These are phyloP conservation scores for Chenopodium album DNA, from an alignment of 148 eudicot species.

Conservation along the genomic window DNA sequence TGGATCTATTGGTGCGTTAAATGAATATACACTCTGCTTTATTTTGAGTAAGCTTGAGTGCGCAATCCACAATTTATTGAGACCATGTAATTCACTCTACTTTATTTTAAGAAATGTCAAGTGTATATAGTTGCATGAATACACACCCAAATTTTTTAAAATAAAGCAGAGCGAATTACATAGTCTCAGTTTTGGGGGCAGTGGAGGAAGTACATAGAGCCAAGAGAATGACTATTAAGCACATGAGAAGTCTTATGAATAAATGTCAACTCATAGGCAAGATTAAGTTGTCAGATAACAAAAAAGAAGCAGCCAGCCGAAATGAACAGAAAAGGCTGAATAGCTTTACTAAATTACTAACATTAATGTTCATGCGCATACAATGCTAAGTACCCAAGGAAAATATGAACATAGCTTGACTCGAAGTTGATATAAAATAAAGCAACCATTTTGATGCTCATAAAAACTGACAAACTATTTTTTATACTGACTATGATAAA, in stretches of 20 bases:
- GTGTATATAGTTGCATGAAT: too few relatives aligned
- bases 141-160: too few relatives aligned
- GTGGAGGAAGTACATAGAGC: neutral
- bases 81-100: too few relatives aligned
- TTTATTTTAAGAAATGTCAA: too few relatives aligned
- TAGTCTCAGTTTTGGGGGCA: neutral
- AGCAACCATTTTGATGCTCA: conserved; percentile 2
- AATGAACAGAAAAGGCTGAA: conserved; percentile 9
- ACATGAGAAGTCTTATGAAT: neutral
- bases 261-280: neutral
- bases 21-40: too few relatives aligned
- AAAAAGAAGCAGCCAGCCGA: neutral
- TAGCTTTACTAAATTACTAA: neutral
- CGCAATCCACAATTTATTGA: too few relatives aligned
- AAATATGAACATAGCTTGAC: neutral
- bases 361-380: neutral
- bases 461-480: neutral
- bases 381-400: neutral
- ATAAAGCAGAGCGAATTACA: too few relatives aligned
- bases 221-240: neutral
- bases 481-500: neutral
- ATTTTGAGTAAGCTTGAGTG: too few relatives aligned
- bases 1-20: too few relatives aligned
- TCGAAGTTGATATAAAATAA: neutral
- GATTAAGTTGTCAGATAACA: neutral